Conservation (phyloP, 495 filamentous ascomycete genomes). For the Astrothelium macrocarpum region DNA sequence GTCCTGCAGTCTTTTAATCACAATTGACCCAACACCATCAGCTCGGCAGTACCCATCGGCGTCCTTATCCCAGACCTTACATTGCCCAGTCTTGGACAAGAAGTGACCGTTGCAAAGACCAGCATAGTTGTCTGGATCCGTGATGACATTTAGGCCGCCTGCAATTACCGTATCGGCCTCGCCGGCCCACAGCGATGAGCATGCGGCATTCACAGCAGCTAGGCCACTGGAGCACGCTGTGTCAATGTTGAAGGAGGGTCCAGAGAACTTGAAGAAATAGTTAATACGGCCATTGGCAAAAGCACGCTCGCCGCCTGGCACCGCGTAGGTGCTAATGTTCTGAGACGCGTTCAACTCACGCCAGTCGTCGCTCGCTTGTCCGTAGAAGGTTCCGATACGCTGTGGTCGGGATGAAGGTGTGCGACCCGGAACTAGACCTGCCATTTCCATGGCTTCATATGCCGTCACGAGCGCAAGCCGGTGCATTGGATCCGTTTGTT, state of each 20-base stretch:
- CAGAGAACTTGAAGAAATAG: conserved; percentile 34
- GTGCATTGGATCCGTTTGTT: conserved; percentile 30
- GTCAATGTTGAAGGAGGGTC: conserved; percentile 14
- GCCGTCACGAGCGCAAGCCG: conserved; percentile 31
- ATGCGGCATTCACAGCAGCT: conserved; percentile 16
- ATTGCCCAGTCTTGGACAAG: conserved; percentile 18
- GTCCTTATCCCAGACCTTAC: conserved; percentile 20
- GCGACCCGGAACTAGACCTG: conserved; percentile 28
- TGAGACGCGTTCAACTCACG: conserved; percentile 23
- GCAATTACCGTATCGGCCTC: conserved; percentile 20
- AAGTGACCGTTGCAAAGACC: conserved; percentile 22
- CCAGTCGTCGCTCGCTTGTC: conserved; percentile 31
- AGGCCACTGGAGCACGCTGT: conserved; percentile 23
- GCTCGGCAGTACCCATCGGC: conserved; percentile 28
- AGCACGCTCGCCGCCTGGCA: conserved; percentile 27
- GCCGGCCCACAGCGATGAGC: conserved; percentile 12
- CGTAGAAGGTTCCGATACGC: conserved; percentile 32
- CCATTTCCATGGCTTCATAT: conserved; percentile 34
- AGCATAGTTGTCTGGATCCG: conserved; percentile 19
- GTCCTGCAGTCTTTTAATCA: conserved; percentile 41
- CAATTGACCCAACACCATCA: conserved; percentile 37
- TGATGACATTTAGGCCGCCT: conserved; percentile 23
- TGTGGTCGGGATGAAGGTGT: conserved; percentile 23
- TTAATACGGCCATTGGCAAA: conserved; percentile 32
- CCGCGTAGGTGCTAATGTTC: conserved; percentile 27